Base-by-base conservation (phyloP, 1,284 basidiomycete species). In the Phylloboletellus chloephorus region DNA sequence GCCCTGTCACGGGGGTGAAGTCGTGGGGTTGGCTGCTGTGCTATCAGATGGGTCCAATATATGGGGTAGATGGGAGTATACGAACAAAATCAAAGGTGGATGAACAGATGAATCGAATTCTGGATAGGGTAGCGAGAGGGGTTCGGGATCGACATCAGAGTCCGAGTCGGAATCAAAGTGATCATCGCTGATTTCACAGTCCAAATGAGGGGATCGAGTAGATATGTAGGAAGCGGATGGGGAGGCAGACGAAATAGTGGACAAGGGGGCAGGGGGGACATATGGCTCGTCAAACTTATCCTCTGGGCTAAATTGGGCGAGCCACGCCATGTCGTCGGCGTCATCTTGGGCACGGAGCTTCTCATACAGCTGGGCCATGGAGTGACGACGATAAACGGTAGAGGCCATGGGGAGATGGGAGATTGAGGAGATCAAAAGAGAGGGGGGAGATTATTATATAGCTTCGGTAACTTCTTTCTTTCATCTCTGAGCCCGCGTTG, bases 401-500 rank as follows among this genome's bases (percentile, higher is more conserved):
- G 58, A 57, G 26, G 62, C 15, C 58, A 60, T 60, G 47, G 43
- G 25, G 37, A 40, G 28, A 46, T 25, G 34, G 34, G 37, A 29
- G 37, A 44, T 42, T 46, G 31, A 21, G 46, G 45, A 40, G 40
- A 49, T 46, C 41, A 54, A 59, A 47, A 40, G 44, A 21, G 28
- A 21, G 28, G 41, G 53, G n/a, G 41, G 31, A 8, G 36, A 47
- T 24, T 33, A 46, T 54, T 60, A 63, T 60, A 60, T 60, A 60
- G 57, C 29, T 44, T 47, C 39, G 41, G 44, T 41, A 31, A 54
- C 62, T 47, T 50, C 47, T 48, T 60, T 61, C 58, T 64, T 60
- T 65, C 58, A 65, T 58, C 59, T 64, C 56, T 62, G 50, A 49
- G 44, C 57, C 60, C 56, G 47, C 57, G 60, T 61, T 64, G 60